phyloP scores from a whole-genome alignment of 208 protist species.

The Leishmania martiniquensis region DNA sequence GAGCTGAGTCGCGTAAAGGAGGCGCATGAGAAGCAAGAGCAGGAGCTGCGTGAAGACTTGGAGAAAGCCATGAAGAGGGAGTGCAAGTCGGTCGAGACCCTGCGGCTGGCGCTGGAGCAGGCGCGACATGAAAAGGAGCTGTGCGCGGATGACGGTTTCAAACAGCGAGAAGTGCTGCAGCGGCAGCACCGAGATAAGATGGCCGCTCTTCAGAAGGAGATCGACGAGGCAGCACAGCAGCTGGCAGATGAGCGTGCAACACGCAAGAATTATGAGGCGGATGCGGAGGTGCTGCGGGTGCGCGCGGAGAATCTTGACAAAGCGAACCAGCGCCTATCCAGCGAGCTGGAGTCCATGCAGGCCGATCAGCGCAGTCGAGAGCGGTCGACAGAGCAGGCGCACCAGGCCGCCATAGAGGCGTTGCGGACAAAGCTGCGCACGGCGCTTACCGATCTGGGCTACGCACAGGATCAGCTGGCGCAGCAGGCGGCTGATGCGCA shows the following conservation, averaged over 20 bases:
- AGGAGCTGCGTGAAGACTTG: slow-evolving; percentile 42
- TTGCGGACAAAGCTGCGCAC: slow-evolving; percentile 55
- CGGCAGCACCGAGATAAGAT: slow-evolving; percentile 62
- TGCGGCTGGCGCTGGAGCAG: slow-evolving; percentile 66
- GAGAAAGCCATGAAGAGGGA: slow-evolving; percentile 56
- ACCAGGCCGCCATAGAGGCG: slow-evolving; percentile 53
- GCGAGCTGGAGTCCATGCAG: slow-evolving; percentile 57
- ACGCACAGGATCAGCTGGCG: slow-evolving; percentile 65
- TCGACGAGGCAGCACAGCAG: slow-evolving; percentile 51
- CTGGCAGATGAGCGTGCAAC: slow-evolving; percentile 52
- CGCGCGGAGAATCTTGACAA: slow-evolving; percentile 59
- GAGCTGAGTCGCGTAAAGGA: slow-evolving; percentile 41
- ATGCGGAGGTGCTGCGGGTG: slow-evolving; percentile 52
- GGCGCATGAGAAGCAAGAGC: slow-evolving; percentile 39
- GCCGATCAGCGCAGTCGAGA: slow-evolving; percentile 61
- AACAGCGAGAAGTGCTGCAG: slow-evolving; percentile 57
- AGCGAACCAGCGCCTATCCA: slow-evolving; percentile 38
- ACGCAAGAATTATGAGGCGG: slow-evolving; percentile 68
- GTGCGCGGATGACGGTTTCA: slow-evolving; percentile 39
- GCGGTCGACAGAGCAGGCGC: slow-evolving; percentile 52
- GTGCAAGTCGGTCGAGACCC: slow-evolving; percentile 44
- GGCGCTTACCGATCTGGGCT: slow-evolving; percentile 43
- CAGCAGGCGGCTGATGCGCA: slow-evolving; percentile 60
- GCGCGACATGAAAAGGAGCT: slow-evolving; percentile 61
- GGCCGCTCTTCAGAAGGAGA: slow-evolving; percentile 45